These are phyloP conservation scores for Arabidopsis arenosa DNA, from an alignment of 345 rosid genomes.

Conservation along the genomic window DNA sequence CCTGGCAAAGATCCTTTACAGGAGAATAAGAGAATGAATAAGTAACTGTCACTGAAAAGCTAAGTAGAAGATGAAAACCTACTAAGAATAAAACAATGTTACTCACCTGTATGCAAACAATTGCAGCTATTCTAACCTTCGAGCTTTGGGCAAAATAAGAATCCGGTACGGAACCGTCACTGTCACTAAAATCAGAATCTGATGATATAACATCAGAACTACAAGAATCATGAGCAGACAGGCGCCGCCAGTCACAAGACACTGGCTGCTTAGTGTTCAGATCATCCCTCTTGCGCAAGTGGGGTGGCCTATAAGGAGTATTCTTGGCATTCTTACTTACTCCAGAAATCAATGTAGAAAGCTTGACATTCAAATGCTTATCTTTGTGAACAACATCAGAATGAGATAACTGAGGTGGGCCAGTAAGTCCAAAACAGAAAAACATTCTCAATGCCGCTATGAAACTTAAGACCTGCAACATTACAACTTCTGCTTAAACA, in stretches of 20 bases:
- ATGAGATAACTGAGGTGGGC: conserved; percentile 46
- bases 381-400: conserved; percentile 49
- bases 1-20: conserved; percentile 84
- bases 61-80: conserved; percentile 15
- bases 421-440: conserved; percentile 70
- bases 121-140: conserved; percentile 83
- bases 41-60: conserved; percentile 11
- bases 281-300: conserved; percentile 74
- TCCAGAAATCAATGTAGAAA: conserved; percentile 49
- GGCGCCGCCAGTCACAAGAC: conserved; percentile 49
- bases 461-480: conserved; percentile 77
- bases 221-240: conserved; percentile 57
- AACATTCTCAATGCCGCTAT: conserved; percentile 76
- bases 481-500: conserved; percentile 21
- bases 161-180: conserved; percentile 64
- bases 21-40: conserved; percentile 19
- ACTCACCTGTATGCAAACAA: conserved; percentile 79
- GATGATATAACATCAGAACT: conserved; percentile 61
- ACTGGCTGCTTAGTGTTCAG: conserved; percentile 47
- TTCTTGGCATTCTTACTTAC: conserved; percentile 47
- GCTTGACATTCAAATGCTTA: conserved; percentile 47
- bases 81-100: conserved; percentile 20
- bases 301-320: conserved; percentile 89
- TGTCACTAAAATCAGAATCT: conserved; percentile 93
- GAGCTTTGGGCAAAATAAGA: conserved; percentile 55